Base-by-base conservation (phyloP, 441 rosid genomes). In the Erodium chrysanthum region DNA sequence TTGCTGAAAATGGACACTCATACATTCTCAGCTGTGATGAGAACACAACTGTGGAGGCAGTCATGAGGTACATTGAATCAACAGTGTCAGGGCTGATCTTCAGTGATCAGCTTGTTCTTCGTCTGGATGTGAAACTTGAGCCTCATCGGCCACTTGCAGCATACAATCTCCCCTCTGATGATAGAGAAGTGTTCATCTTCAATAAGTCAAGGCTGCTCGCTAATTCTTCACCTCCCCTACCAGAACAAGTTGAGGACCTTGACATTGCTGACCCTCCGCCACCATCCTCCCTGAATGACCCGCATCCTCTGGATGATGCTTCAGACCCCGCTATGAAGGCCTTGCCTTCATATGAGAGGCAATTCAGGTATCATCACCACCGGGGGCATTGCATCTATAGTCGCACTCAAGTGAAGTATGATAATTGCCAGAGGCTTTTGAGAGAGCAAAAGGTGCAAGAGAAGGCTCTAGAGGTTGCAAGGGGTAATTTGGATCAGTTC, bases 261-360 rank as follows among this genome's bases (percentile, higher is more conserved):
- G 97, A 85, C 59, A 75, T 84, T 64, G 70, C 80, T 9, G 93
- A 85, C 31, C 90, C 90, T 71, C 80, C 78, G 1, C 68, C 80
- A 0, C 88, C 86, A 0, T 81, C 81, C 63, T 67, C 83, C 2
- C 64, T 80, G 0, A 83, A 77, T 17, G 85, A 85, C 15, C 89
- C 87, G 9, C 96, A 92, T 69, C 92, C 95, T 62, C 74, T 87
- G 69, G 98, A 90, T 68, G 95, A 90, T 82, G 93, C 92, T 22
- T 69, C 79, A 0, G 98, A 95, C 76, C 99, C 98, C 33, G 98
- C 98, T 71, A 76, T 95, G 79, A 95, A 88, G 85, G 96, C 96
- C 27, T 82, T 92, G 77, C 95, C 97, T 78, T 83, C 88, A 37
- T 95, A 92, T 69, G 97, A 92, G 77, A 85, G 91, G 79, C 92